A percentile compares a stretch with the other conserved stretches of the same genome.
phyloP scores from a whole-genome alignment of 306 rosid species.

The Quercus alba region DNA sequence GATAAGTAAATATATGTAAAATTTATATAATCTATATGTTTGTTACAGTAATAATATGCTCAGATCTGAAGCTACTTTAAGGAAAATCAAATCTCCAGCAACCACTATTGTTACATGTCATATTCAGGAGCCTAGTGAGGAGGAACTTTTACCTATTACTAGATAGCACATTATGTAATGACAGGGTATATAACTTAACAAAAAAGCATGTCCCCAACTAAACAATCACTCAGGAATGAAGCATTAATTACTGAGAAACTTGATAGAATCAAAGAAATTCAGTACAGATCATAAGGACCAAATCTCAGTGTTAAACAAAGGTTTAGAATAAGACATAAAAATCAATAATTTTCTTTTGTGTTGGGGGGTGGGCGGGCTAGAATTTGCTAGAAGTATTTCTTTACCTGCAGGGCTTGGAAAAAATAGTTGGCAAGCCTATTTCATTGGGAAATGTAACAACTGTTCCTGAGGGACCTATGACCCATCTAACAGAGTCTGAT shows the following conservation, averaged over 20 bases:
- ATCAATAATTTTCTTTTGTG: neutral
- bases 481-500: constrained; percentile 49
- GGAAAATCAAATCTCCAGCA: neutral
- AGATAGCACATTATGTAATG: neutral
- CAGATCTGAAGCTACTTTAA: too few species aligned
- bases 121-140: neutral
- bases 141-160: neutral
- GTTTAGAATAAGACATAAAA: constrained; percentile 2
- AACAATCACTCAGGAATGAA: neutral
- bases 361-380: neutral
- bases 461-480: constrained; percentile 44
- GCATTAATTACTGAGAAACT: neutral
- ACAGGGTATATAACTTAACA: neutral
- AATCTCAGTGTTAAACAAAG: neutral
- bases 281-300: neutral
- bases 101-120: neutral
- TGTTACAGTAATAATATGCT: neutral
- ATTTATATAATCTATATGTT: neutral
- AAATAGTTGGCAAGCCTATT: constrained; percentile 53
- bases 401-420: constrained; percentile 46
- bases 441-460: constrained; percentile 51
- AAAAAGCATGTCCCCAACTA: neutral
- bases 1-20: too few species aligned
- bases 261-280: neutral
- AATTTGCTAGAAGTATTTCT: neutral